A percentile compares a stretch with the other conserved stretches of the same genome.
Conservation (phyloP, 2,329 filamentous ascomycete species). For the Diplodia corticola region DNA sequence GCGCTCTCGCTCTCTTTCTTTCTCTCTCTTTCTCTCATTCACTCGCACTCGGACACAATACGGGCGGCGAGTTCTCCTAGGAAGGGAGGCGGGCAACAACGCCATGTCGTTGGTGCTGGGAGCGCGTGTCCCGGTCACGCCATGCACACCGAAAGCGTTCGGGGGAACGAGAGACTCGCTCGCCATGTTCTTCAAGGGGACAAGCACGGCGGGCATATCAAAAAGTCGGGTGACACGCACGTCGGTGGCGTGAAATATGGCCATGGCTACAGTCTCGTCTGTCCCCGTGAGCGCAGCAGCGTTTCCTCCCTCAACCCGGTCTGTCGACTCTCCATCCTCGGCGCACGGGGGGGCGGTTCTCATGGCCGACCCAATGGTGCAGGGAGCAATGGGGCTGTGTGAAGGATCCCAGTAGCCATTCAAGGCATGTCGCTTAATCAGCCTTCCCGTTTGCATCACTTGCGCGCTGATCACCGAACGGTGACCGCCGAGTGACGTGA, state of each 20-base stretch:
- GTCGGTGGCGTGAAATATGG: neutral
- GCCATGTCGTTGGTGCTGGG: neutral
- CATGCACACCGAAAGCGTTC: neutral
- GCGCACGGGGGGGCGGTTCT: neutral
- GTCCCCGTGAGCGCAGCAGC: no score
- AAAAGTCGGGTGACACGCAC: neutral
- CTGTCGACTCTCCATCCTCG: neutral
- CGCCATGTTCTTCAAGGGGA: neutral
- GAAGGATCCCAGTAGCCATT: neutral
- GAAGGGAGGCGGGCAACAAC: neutral
- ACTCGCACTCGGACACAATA: no score
- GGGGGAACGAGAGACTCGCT: neutral
- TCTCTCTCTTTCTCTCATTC: no score
- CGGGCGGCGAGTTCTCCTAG: neutral
- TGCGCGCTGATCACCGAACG: neutral
- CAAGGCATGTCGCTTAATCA: neutral
- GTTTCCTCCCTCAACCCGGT: no score
- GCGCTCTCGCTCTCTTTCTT: no score
- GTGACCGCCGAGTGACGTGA: neutral
- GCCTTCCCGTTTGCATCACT: neutral
- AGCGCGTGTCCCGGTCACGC: neutral
- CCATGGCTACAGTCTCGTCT: no score
- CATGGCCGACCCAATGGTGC: neutral
- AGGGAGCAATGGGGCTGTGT: neutral
- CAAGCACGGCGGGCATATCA: neutral